Evolutionary conservation across 139 green algal genomes (phyloP).

Genomic region (Deuterostichococcus epilithicus): DNA sequence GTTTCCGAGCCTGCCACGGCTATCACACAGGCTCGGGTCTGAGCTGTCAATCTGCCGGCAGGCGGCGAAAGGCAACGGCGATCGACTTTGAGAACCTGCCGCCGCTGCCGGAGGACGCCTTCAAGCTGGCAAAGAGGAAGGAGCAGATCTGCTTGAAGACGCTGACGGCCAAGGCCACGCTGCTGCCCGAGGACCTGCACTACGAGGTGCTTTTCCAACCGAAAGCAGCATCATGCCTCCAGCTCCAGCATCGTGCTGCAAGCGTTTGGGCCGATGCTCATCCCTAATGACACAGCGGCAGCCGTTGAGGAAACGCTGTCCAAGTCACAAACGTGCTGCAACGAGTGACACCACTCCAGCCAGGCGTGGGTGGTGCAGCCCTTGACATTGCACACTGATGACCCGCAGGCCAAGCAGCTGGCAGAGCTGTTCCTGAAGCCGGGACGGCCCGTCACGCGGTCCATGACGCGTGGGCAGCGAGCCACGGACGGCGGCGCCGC

Average conservation of each 20-base stretch:
- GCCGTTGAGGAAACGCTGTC: no score
- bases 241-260: background rate
- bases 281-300: no score
- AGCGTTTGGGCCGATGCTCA: no score
- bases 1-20: no score
- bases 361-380: no score
- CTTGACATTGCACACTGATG: background rate
- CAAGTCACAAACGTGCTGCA: background rate
- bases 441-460: background rate
- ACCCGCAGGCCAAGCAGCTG: constrained; percentile 29
- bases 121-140: constrained; percentile 13
- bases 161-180: constrained; percentile 26
- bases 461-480: background rate
- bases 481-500: background rate
- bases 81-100: constrained; percentile 72
- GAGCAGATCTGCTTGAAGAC: constrained; percentile 18
- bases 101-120: constrained; percentile 16
- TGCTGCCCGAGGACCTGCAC: constrained; percentile 73
- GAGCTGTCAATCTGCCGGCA: no score
- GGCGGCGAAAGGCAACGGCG: constrained; percentile 7
- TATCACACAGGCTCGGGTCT: no score
- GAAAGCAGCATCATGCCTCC: background rate
- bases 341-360: background rate
- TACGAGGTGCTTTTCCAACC: constrained; percentile 41
- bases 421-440: constrained; percentile 43